Evolutionary conservation across 2,329 filamentous ascomycete species (phyloP), one percentile per base, ranked within the genome.

Genomic region (Fusarium pseudoanthophilum): DNA sequence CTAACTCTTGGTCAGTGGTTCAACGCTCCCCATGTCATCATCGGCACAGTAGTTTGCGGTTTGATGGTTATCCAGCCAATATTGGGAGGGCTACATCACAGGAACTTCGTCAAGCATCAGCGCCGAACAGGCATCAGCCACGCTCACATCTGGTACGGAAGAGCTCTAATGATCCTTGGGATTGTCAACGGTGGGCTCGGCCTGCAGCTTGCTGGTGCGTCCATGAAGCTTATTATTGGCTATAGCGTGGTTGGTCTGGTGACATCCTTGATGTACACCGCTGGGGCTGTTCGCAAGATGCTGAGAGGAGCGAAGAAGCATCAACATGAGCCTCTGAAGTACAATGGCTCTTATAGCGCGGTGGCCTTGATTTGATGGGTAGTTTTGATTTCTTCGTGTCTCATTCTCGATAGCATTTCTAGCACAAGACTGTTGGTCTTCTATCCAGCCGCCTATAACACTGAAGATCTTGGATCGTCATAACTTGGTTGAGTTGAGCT

Each of bases 161-260:
- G 90, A 9, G 74, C 81, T 4, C 77, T 91, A 28, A 87, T 92
- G 72, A 60, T 87, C 16, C 75, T 91, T 13, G 90, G 88, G 26
- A 83, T 91, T 51, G 78, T 91, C 69, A 92, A 92, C 74, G 90
- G 90, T 51, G 90, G 90, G 0, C 79, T 92, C 3, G 90, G 90
- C 4, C 79, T 92, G 28, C 69, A 85, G 69, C 81, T 90, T 9
- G 82, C 86, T 2, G 69, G 73, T 10, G 84, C 85, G 7, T 43
- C 51, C 2, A n/a, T 30, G 15, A 32, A 53, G 4, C 7, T 39
- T 9, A 58, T 52, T n/a, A 39, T 37, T 2, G 51, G 24, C 5
- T 67, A 67, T 52, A 4, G 32, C 15, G 32, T 58, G 11, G 11
- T 67, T 24, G 51, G 45, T 26, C 7, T 39, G 21, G 16, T 52